A percentile compares a stretch with the other conserved stretches of the same genome.
These are phyloP conservation scores for Aspergillus nanangensis DNA, from an alignment of 495 filamentous ascomycete genomes.

Conservation along the genomic window DNA sequence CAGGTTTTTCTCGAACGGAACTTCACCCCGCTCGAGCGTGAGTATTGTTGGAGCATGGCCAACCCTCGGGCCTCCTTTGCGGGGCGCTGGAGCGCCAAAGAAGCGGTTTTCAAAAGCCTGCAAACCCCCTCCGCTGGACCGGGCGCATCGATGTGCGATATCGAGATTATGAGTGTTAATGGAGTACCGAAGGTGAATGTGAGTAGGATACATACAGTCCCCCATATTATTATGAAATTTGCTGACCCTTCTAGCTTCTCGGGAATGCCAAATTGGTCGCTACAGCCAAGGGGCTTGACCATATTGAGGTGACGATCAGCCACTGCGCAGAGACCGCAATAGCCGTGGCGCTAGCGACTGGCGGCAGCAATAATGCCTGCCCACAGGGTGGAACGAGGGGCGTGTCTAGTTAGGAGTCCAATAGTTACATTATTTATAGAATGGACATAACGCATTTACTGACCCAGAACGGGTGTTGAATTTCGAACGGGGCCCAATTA, in stretches of 20 bases:
- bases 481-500: neutral
- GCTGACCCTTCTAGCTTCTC: constrained; percentile 10
- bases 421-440: neutral
- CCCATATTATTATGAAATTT: neutral
- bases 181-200: constrained; percentile 14
- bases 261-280: constrained; percentile 13
- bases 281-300: constrained; percentile 7
- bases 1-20: constrained; percentile 90
- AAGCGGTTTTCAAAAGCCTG: constrained; percentile 96
- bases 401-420: too few relatives aligned
- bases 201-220: too few relatives aligned
- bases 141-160: constrained; percentile 84
- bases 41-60: constrained; percentile 76
- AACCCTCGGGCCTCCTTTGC: constrained; percentile 80
- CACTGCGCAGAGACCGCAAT: constrained; percentile 13
- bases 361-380: neutral
- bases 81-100: constrained; percentile 93
- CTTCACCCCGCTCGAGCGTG: constrained; percentile 77
- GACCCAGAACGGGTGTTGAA: neutral
- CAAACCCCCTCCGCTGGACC: constrained; percentile 60
- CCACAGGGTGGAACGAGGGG: neutral
- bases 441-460: neutral
- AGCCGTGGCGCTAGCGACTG: constrained; percentile 14
- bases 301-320: constrained; percentile 16
- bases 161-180: constrained; percentile 73